Conservation (phyloP, 345 rosid species). For the Nephelium lappaceum region DNA sequence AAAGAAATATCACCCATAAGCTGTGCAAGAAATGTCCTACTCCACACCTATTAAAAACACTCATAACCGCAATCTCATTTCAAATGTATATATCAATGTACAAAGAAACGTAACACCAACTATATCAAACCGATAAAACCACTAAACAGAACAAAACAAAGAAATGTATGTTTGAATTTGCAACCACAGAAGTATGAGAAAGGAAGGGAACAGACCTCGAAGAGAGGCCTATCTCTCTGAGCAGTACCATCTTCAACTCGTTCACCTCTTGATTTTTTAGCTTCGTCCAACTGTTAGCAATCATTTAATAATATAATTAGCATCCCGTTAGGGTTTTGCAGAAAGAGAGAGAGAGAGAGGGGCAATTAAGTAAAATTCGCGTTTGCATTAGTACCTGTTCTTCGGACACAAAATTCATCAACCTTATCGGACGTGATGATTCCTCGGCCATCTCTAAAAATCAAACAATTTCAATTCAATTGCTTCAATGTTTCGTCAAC, state of each 20-base stretch:
- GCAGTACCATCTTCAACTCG: conserved; percentile 95
- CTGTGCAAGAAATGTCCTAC: background rate
- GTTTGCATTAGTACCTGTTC: conserved; percentile 58
- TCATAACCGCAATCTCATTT: background rate
- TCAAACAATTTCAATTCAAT: background rate
- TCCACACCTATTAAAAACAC: background rate
- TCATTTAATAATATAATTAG: conserved; percentile 1
- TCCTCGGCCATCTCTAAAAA: conserved; percentile 67
- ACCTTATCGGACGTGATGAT: conserved; percentile 55
- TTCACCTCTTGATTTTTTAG: conserved; percentile 87
- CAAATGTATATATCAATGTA: background rate
- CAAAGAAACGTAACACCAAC: background rate
- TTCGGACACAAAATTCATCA: conserved; percentile 85
- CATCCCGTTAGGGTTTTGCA: conserved; percentile 1
- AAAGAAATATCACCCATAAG: background rate
- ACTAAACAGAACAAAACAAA: background rate
- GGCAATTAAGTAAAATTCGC: background rate
- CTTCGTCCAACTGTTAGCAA: conserved; percentile 66
- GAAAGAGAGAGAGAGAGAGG: background rate
- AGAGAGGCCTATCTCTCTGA: conserved; percentile 87
- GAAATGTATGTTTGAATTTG: background rate
- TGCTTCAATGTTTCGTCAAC: background rate
- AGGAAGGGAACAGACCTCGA: conserved; percentile 49
- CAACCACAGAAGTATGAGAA: conserved; percentile 1
- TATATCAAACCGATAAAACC: no score